Percentiles rank a stretch among this genome's conserved stretches.
These are phyloP conservation scores for Pestalotiopsis sp. DNA, from an alignment of 2,329 filamentous ascomycete species.

Conservation along the genomic window DNA sequence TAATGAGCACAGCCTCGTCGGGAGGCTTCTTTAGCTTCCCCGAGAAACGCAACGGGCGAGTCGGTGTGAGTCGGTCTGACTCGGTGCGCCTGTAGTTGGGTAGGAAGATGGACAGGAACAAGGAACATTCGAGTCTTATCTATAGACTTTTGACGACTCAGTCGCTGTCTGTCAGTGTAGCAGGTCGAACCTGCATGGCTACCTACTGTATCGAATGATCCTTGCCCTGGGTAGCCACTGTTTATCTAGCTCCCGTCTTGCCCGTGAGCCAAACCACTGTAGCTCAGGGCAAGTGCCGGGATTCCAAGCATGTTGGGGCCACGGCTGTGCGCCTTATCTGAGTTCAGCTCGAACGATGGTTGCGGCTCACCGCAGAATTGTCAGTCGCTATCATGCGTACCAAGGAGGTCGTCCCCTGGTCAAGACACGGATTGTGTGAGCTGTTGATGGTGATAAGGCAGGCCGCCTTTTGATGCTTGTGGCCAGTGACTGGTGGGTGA, in stretches of 20 bases:
- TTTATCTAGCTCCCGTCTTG: neutral
- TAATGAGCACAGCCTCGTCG: neutral
- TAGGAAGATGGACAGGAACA: neutral
- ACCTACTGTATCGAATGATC: neutral
- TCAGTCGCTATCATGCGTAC: neutral
- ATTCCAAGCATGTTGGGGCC: neutral
- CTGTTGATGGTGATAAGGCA: neutral
- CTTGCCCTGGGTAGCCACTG: neutral
- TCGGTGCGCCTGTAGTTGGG: neutral
- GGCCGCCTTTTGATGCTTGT: neutral
- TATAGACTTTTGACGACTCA: neutral
- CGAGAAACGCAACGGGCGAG: neutral
- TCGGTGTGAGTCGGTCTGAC: neutral
- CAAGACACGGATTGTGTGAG: neutral
- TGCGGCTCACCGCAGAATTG: neutral
- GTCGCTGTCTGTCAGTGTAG: neutral
- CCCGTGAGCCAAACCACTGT: neutral
- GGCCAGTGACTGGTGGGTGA: too few species aligned
- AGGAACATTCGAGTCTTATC: neutral
- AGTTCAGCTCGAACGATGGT: neutral
- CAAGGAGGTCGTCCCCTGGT: neutral
- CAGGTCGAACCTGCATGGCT: neutral
- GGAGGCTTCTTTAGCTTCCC: neutral
- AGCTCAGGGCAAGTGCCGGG: neutral
- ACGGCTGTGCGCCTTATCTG: neutral